Evolutionary conservation across 257 asterid species (phyloP).

Genomic region (Perilla frutescens): DNA sequence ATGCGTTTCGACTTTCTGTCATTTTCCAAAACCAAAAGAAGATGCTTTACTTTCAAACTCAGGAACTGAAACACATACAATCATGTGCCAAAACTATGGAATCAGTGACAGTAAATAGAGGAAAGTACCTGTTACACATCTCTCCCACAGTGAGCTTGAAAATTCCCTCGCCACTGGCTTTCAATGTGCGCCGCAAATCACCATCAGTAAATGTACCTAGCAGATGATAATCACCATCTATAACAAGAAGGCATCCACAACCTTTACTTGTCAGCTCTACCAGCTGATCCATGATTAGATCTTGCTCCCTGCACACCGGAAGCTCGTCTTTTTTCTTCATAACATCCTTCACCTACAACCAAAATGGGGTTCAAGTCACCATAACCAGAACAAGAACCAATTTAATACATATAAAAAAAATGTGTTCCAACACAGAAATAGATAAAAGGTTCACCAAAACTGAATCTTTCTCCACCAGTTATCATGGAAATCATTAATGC

Average conservation of each 20-base stretch:
- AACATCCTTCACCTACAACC: slow-evolving; percentile 82
- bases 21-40: background rate
- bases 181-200: slow-evolving; percentile 84
- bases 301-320: slow-evolving; percentile 82
- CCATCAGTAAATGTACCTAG: slow-evolving; percentile 96
- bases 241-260: slow-evolving; percentile 91
- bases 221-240: slow-evolving; percentile 62
- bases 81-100: background rate
- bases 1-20: background rate
- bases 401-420: background rate
- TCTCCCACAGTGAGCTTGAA: slow-evolving; percentile 94
- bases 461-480: background rate
- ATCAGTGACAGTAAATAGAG: background rate
- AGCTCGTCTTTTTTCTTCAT: slow-evolving; percentile 88
- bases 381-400: background rate
- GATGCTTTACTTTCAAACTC: background rate
- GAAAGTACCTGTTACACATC: slow-evolving; percentile 81
- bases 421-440: background rate
- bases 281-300: slow-evolving; percentile 89
- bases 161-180: slow-evolving; percentile 88
- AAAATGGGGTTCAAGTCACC: background rate
- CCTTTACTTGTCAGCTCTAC: slow-evolving; percentile 94
- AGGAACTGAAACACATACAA: background rate
- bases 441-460: slow-evolving; percentile 19
- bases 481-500: background rate